A percentile compares a stretch with the other conserved stretches of the same genome.
These are phyloP conservation scores for Dujonia santamariae DNA, from an alignment of 1,139 yeast species.

Conservation along the genomic window DNA sequence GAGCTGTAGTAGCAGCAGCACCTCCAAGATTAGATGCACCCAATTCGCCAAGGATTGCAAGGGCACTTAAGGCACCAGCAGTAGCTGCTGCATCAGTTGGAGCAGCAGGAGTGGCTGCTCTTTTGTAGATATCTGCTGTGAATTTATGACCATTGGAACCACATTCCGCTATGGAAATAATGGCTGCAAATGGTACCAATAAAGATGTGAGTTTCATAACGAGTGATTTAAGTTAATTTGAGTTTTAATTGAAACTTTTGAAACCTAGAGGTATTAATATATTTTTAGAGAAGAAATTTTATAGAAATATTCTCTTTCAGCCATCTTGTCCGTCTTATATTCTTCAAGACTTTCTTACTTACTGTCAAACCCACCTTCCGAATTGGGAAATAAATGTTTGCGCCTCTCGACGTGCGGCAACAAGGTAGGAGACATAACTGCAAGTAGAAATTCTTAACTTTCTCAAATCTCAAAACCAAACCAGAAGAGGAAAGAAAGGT, in stretches of 20 bases:
- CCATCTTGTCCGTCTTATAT: too few relatives aligned
- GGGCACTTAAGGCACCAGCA: not conserved
- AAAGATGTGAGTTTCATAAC: conserved; percentile 2
- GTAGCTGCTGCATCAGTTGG: not conserved
- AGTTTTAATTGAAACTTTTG: not conserved
- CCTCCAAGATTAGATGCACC: not conserved
- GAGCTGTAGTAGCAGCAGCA: conserved; percentile 1
- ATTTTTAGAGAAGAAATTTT: not conserved
- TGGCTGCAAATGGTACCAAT: not conserved
- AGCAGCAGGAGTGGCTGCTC: conserved; percentile 1
- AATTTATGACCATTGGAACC: too few relatives aligned
- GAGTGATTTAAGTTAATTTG: not conserved
- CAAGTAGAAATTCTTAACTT: too few relatives aligned
- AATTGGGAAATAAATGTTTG: too few relatives aligned
- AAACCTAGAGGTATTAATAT: not conserved
- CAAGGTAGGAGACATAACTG: too few relatives aligned
- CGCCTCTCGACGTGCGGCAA: too few relatives aligned
- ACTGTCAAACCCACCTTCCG: too few relatives aligned
- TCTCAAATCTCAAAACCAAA: too few relatives aligned
- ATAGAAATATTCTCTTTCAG: not conserved
- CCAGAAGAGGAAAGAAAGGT: too few relatives aligned
- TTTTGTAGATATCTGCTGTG: not conserved
- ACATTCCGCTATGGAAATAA: conserved; percentile 1
- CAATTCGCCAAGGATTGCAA: not conserved
- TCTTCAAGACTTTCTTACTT: too few relatives aligned